Percentiles rank a stretch among this genome's conserved stretches.
Conservation (phyloP, 352 stramenopile species). For the Phytophthora sp. region DNA sequence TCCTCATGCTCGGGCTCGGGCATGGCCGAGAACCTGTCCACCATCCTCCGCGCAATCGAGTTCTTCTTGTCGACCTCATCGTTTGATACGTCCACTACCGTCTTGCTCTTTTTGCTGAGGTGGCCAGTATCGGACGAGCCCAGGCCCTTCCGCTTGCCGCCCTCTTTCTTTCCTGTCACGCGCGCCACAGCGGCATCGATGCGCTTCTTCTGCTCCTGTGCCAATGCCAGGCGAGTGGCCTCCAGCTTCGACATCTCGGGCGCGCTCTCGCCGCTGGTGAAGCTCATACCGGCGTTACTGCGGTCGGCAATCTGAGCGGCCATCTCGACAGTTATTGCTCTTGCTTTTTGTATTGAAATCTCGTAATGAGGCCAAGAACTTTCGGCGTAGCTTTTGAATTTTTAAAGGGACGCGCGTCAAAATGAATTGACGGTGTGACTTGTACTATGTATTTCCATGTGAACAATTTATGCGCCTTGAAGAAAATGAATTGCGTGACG, state of each 20-base stretch:
- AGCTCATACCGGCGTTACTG: conserved; percentile 35
- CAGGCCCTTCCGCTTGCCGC: conserved; percentile 66
- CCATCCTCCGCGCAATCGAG: conserved; percentile 50
- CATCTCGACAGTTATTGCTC: conserved; percentile 38
- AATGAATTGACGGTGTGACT: conserved; percentile 32
- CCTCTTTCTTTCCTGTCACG: conserved; percentile 61
- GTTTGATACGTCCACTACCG: conserved; percentile 37
- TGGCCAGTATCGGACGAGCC: conserved; percentile 51
- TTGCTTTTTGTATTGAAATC: conserved; percentile 30
- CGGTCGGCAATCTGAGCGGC: conserved; percentile 65
- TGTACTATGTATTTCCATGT: conserved; percentile 15
- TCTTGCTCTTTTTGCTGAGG: conserved; percentile 58
- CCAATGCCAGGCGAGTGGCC: conserved; percentile 58
- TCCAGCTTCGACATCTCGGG: conserved; percentile 77
- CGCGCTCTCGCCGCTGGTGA: conserved; percentile 49
- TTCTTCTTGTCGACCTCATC: conserved; percentile 42
- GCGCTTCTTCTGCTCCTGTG: conserved; percentile 73
- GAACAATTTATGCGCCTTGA: conserved; percentile 15
- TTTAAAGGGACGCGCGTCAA: conserved; percentile 27
- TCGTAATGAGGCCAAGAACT: conserved; percentile 29
- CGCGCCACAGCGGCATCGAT: conserved; percentile 66
- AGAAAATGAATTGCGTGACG: conserved; percentile 45
- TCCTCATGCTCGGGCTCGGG: conserved; percentile 47
- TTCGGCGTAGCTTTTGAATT: conserved; percentile 36
- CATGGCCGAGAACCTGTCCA: conserved; percentile 44